phyloP scores from a whole-genome alignment of 306 rosid genomes.

The Acacia confusa region DNA sequence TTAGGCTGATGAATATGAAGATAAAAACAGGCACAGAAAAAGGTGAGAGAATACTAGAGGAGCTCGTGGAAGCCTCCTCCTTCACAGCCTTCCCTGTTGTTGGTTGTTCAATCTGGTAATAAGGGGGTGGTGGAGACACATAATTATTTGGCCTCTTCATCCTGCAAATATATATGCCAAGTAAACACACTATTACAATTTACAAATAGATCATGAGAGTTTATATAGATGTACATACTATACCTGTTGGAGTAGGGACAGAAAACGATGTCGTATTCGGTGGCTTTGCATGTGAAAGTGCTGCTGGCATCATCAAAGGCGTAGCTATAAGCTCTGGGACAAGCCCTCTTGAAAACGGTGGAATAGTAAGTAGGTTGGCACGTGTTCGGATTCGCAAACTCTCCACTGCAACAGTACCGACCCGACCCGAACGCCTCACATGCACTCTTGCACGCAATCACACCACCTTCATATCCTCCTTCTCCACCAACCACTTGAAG shows the following conservation, averaged over 20 bases:
- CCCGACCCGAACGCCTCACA: constrained; percentile 86
- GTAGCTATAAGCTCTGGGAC: constrained; percentile 91
- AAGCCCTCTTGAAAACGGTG: constrained; percentile 77
- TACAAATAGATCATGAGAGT: too few relatives aligned
- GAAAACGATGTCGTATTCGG: constrained; percentile 68
- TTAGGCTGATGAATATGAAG: constrained; percentile 24
- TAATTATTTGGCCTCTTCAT: constrained; percentile 22
- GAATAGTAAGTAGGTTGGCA: constrained; percentile 81
- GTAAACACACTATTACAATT: too few relatives aligned
- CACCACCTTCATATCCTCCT: constrained; percentile 48
- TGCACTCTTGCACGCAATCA: constrained; percentile 84
- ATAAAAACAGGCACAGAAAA: constrained; percentile 31
- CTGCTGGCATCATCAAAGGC: constrained; percentile 92
- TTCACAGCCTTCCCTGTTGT: constrained; percentile 28
- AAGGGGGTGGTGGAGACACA: constrained; percentile 39
- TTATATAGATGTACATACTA: neutral
- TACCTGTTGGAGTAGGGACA: constrained; percentile 64
- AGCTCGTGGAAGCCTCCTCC: constrained; percentile 37
- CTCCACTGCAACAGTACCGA: constrained; percentile 82
- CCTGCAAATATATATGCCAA: constrained; percentile 36
- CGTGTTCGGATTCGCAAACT: constrained; percentile 77
- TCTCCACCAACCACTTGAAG: constrained; percentile 71
- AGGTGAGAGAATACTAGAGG: constrained; percentile 52
- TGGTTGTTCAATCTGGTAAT: constrained; percentile 28
- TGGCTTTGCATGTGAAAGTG: constrained; percentile 89